Evolutionary conservation across 176 grass and related monocot genomes (phyloP), one percentile per base, ranked within the genome.

Genomic region (Carex myosuroides): DNA sequence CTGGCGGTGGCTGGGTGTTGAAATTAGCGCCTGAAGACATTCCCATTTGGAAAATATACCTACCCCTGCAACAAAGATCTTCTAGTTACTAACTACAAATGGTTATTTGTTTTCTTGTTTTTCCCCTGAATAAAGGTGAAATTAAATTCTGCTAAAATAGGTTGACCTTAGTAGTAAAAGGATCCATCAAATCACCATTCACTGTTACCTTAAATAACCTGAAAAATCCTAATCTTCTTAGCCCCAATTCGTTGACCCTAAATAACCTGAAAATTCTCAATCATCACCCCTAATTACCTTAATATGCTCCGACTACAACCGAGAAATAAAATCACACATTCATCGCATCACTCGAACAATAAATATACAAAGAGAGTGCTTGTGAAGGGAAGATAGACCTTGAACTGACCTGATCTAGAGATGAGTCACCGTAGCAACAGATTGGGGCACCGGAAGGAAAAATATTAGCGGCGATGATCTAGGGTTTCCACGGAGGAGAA

Each of bases 1-100:
- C 73, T 1, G 73, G 73, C 13, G 88, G 85, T 1, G 81, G 79
- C 29, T 81, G 87, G 66, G 87, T 88, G 87, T 90, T 86, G 82
- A 90, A 91, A 57, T 94, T 91, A 4, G 84, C 79, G 3, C 86
- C 89, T 0, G 94, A 90, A 8, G 94, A 90, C 13, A 81, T 91
- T 75, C 89, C 89, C 94, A 97, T 97, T 67, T 11, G 70, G 50
- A 86, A 54, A 85, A 41, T 48, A 8, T 17, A 67, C 55, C 32
- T 86, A 86, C 66, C 58, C n/a, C 79, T 62, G 30, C 2, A 60
- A 81, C 56, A 63, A 54, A 81, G 54, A 60, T 13, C 21, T 44
- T 42, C 59, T 22, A 21, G 22, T 81, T 81, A 81, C 29, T 5
- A 81, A 63, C 10, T 21, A 82, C 12, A 29, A 54, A 53, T 75